These are phyloP conservation scores for Friedmanniomyces endolithicus DNA, from an alignment of 495 filamentous ascomycete genomes.

Conservation along the genomic window DNA sequence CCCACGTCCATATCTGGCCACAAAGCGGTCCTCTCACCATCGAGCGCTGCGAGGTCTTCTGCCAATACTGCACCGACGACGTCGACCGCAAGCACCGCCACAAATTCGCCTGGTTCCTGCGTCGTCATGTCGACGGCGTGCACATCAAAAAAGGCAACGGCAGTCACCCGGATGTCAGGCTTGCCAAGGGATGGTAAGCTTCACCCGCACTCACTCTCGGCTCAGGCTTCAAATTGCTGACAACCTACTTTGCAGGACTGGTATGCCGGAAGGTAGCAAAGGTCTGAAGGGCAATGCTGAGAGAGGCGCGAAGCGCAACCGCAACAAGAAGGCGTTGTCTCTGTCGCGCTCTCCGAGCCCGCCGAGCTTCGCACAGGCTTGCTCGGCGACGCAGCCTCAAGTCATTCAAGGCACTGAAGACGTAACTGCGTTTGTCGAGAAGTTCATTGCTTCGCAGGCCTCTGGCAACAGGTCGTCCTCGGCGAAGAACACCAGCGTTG, in stretches of 20 bases:
- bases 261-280: background rate
- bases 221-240: background rate
- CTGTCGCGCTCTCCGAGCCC: background rate
- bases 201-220: background rate
- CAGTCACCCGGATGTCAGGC: background rate
- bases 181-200: background rate
- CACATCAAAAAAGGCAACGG: background rate
- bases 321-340: background rate
- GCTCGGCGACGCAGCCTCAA: background rate
- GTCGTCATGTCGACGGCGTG: slow-evolving; percentile 2
- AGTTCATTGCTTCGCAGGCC: background rate
- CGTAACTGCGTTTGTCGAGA: background rate
- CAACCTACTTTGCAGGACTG: background rate
- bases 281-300: background rate
- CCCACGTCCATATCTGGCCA: slow-evolving; percentile 7
- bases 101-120: slow-evolving; percentile 8
- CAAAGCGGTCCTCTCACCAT: slow-evolving; percentile 1
- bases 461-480: background rate
- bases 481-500: background rate
- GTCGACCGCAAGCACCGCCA: background rate
- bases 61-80: slow-evolving; percentile 6
- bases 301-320: background rate
- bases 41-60: slow-evolving; percentile 7
- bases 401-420: background rate
- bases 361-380: background rate